Percentiles rank a stretch among this genome's conserved stretches.
Evolutionary conservation across 768 basidiomycete species (phyloP).

Genomic region (Amanita polypyramis): DNA sequence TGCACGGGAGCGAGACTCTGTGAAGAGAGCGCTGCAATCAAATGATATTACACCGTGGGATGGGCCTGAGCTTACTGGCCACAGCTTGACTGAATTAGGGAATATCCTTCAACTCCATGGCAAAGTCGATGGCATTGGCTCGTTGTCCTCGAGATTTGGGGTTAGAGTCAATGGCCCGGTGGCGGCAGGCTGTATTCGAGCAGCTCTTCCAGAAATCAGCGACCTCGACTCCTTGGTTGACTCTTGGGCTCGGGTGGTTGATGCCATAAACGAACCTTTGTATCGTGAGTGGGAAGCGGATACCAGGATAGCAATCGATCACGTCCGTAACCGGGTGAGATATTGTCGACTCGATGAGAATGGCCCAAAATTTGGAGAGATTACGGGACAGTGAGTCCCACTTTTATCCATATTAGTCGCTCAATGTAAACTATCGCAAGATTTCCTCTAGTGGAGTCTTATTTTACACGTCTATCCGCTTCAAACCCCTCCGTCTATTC

Average conservation of each 20-base stretch:
- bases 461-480: slow-evolving; percentile 74
- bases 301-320: slow-evolving; percentile 57
- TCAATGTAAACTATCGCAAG: slow-evolving; percentile 26
- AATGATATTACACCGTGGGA: slow-evolving; percentile 44
- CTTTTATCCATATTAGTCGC: slow-evolving; percentile 1
- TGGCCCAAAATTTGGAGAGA: slow-evolving; percentile 78
- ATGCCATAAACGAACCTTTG: slow-evolving; percentile 80
- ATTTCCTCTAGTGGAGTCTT: slow-evolving; percentile 76
- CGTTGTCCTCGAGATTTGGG: slow-evolving; percentile 57
- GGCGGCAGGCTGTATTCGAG: slow-evolving; percentile 68
- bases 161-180: slow-evolving; percentile 49
- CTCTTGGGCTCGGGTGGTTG: slow-evolving; percentile 69
- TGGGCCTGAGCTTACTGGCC: slow-evolving; percentile 47
- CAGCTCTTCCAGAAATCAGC: slow-evolving; percentile 43
- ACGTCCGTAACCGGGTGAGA: slow-evolving; percentile 64
- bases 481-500: slow-evolving; percentile 53
- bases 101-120: slow-evolving; percentile 43
- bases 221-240: slow-evolving; percentile 48
- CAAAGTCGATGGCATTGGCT: slow-evolving; percentile 47
- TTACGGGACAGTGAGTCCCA: slow-evolving; percentile 54
- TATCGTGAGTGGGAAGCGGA: slow-evolving; percentile 87
- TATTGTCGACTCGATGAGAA: slow-evolving; percentile 75
- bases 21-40: slow-evolving; percentile 43
- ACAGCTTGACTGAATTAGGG: slow-evolving; percentile 56
- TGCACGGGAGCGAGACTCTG: slow-evolving; percentile 45